phyloP scores from a whole-genome alignment of 1,139 yeast genomes.

The Suhomyces wounanorum region DNA sequence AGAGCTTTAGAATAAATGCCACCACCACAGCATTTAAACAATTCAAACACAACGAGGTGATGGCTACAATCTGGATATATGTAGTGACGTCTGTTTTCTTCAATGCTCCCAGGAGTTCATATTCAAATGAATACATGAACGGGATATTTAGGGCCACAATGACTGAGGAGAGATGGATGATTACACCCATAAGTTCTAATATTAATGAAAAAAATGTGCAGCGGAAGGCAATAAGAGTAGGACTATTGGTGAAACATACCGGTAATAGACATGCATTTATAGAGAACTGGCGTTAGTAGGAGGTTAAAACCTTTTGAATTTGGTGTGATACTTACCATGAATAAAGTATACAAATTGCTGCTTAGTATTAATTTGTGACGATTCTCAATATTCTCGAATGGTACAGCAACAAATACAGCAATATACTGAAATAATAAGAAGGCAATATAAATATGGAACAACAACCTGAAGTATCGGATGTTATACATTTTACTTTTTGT shows the following conservation, averaged over 20 bases:
- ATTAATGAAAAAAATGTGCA: constrained; percentile 15
- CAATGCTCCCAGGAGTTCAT: constrained; percentile 17
- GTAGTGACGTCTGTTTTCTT: constrained; percentile 30
- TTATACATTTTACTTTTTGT: background rate
- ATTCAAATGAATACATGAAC: constrained; percentile 31
- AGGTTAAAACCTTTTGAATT: background rate
- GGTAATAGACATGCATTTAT: background rate
- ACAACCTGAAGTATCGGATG: background rate
- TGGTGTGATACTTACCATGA: background rate
- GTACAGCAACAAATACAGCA: constrained; percentile 41
- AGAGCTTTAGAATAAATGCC: background rate
- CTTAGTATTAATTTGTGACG: constrained; percentile 31
- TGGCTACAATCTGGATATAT: constrained; percentile 21
- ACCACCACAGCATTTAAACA: constrained; percentile 11
- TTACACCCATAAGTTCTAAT: constrained; percentile 26
- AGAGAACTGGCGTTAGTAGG: background rate
- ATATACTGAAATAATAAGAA: constrained; percentile 41
- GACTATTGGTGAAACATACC: background rate
- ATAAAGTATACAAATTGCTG: background rate
- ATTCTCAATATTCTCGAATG: constrained; percentile 45
- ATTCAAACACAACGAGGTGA: constrained; percentile 14
- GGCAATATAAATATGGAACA: constrained; percentile 24
- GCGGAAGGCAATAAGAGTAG: constrained; percentile 14
- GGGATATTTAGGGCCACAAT: constrained; percentile 24
- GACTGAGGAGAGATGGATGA: constrained; percentile 23